phyloP scores from a whole-genome alignment of 306 rosid genomes.

The Malus orientalis region DNA sequence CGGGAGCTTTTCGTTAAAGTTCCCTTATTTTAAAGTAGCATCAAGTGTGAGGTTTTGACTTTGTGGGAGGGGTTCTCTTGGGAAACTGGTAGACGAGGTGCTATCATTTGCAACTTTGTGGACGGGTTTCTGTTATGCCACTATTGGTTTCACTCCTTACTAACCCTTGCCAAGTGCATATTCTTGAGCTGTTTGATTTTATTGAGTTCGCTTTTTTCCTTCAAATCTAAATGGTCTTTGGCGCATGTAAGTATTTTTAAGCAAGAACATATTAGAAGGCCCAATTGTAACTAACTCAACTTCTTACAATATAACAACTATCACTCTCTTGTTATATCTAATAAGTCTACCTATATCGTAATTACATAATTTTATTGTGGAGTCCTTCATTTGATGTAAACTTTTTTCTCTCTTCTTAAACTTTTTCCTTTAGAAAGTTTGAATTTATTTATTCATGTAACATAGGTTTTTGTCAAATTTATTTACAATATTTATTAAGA shows the following conservation, averaged over 20 bases:
- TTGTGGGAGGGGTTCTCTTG: background rate
- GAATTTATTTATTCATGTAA: background rate
- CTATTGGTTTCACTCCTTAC: background rate
- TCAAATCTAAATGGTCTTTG: background rate
- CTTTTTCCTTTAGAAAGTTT: background rate
- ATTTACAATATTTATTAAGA: background rate
- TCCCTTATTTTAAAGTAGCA: background rate
- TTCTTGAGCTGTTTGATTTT: background rate
- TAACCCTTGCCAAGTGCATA: background rate
- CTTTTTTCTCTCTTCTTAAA: background rate
- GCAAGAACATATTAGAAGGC: background rate
- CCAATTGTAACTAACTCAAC: too few relatives aligned
- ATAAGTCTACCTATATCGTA: background rate
- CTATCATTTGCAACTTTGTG: background rate
- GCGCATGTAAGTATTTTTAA: background rate
- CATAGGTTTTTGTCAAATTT: background rate
- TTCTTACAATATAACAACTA: too few relatives aligned
- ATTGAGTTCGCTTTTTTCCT: background rate
- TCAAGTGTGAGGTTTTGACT: background rate
- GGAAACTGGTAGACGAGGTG: background rate
- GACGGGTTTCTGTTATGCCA: background rate
- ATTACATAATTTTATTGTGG: background rate
- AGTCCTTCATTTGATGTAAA: background rate
- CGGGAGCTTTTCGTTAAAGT: too few relatives aligned
- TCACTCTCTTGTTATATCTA: too few relatives aligned